Evolutionary conservation across 2,329 filamentous ascomycete genomes (phyloP), one percentile per base, ranked within the genome.

Genomic region (Kalmusia sp.): DNA sequence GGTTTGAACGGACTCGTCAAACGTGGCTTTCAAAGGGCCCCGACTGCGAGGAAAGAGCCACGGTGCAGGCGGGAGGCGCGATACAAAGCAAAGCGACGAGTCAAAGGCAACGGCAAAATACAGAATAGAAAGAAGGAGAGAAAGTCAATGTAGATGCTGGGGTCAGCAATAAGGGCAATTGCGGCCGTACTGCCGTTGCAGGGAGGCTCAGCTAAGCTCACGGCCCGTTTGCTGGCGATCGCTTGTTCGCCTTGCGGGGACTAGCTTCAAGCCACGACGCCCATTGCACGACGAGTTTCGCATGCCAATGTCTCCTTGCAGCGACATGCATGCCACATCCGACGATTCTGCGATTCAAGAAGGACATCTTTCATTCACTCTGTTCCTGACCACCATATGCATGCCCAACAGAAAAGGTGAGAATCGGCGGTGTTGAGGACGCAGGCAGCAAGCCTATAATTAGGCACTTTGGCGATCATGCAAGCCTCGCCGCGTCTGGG

Each of bases 161-260:
- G 27, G 19, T 35, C 21, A 31, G 33, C 17, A 17, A 17, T 39
- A n/a, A 27, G 37, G 38, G n/a, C n/a, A n/a, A 30, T 24, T 38
- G 47, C 34, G 22, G 35, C 28, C 25, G 46, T 30, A 30, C 35
- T 30, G 4, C n/a, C 43, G 43, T 46, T 30, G 4, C n/a, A 5
- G 45, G 25, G 7, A 46, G 28, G 43, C 43, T 45, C 41, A 45
- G 41, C 27, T 45, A 45, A 48, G 45, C 45, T 48, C 46, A 49
- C 4, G 33, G 43, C 33, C 31, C 30, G 44, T 38, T 22, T 6
- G 14, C 15, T 2, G 28, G n/a, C 31, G 44, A 14, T 47, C 5
- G 27, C 15, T 27, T 14, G 41, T 12, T 37, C 27, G 37, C 19
- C 27, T 17, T 39, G 25, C 34, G 35, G 34, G 27, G 46, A 31